A percentile compares a stretch with the other conserved stretches of the same genome.
phyloP scores from a whole-genome alignment of 768 basidiomycete species.

The Agaricus blazei region DNA sequence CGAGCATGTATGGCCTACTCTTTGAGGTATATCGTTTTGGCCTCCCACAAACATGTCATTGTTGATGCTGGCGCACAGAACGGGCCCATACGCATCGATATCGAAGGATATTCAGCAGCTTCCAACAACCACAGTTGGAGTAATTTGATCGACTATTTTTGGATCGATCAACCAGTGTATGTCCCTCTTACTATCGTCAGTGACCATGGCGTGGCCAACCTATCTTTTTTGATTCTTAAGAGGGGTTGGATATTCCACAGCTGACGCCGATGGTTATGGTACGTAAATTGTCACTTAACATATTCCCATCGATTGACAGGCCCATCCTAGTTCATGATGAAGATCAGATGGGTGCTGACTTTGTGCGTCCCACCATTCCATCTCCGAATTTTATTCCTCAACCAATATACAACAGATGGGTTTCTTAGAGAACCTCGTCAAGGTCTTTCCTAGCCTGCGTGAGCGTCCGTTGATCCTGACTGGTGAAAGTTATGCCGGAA shows the following conservation, averaged over 20 bases:
- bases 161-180: conserved; percentile 72
- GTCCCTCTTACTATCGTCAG: conserved; percentile 8
- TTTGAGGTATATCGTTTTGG: conserved; percentile 46
- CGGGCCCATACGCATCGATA: conserved; percentile 58
- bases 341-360: conserved; percentile 59
- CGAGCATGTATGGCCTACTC: conserved; percentile 59
- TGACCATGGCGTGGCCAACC: too few relatives aligned
- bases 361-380: conserved; percentile 28
- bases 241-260: conserved; percentile 62
- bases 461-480: conserved; percentile 62
- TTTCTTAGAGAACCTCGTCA: conserved; percentile 66
- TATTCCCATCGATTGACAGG: not conserved
- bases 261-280: conserved; percentile 59
- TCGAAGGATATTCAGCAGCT: conserved; percentile 38
- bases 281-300: conserved; percentile 13
- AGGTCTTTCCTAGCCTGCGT: conserved; percentile 66
- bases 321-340: conserved; percentile 45
- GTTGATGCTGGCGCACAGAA: conserved; percentile 37
- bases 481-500: conserved; percentile 75
- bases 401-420: conserved; percentile 45
- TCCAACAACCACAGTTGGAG: conserved; percentile 56
- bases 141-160: conserved; percentile 59
- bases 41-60: not conserved
- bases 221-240: conserved; percentile 8
- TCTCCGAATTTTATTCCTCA: not conserved